Evolutionary conservation across 345 rosid genomes (phyloP), one percentile per base, ranked within the genome.

Genomic region (Aethionema arabicum): DNA sequence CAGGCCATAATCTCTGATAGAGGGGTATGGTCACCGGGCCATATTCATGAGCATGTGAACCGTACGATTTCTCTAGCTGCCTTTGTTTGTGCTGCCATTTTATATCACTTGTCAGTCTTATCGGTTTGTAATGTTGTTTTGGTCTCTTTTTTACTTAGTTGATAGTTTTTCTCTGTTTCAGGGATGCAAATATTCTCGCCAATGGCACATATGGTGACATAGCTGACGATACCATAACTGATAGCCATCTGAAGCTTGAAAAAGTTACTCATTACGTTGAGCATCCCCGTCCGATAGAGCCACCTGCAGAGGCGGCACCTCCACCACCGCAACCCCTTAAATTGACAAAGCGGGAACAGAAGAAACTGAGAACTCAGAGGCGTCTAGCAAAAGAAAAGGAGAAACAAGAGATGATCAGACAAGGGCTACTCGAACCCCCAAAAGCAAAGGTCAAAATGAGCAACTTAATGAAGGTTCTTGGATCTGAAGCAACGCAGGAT

Each of bases 401-500:
- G 52, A 90, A 76, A 55, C 97, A 93, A 75, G 97, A 93, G 82
- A 87, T 87, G 97, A 87, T 90, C 56, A 77, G 99, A 72, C 99
- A 93, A 75, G 99, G 99, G 46, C 65, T 93, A 73, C 69, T 90
- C 65, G 97, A 87, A 73, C 97, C 92, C 27, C 97, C 95, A 11
- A 93, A 90, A 58, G 76, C 92, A 12, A 93, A 90, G 75, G 95
- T 93, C 29, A 93, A 90, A 60, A 79, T 90, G 95, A 93, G 96
- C 79, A 93, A 93, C 63, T 70, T 93, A 41, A 93, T 93, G 99
- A 93, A 78, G 70, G 99, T 93, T 71, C 85, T 93, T 54, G 97
- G 96, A n/a, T 66, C 88, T 27, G 97, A 93, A 78, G 99, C 99
- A 14, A 87, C 97, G n/a, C 96, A 90, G 72, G 99, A 93, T 66